Conservation (phyloP, 179 eudicot genomes). For the Patellifolia procumbens region DNA sequence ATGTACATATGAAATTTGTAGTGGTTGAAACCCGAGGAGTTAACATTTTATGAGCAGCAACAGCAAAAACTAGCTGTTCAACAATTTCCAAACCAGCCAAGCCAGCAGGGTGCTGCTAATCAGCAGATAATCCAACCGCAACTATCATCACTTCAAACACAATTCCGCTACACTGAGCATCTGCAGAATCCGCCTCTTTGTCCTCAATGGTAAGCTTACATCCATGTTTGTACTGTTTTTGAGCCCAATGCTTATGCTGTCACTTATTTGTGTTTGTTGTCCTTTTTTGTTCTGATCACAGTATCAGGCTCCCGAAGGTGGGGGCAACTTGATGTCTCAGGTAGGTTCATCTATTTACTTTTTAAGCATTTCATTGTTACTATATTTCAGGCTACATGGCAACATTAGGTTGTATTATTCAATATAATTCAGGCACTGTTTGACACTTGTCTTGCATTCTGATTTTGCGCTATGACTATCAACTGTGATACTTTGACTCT, state of each 20-base stretch:
- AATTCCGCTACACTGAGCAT: constrained; percentile 38
- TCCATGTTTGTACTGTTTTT: constrained; percentile 7
- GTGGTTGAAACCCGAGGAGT: constrained; percentile 92
- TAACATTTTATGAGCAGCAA: constrained; percentile 60
- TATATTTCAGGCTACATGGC: background rate
- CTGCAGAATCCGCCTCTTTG: constrained; percentile 53
- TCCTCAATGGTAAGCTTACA: constrained; percentile 48
- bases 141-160: constrained; percentile 36
- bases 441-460: background rate
- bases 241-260: background rate
- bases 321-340: constrained; percentile 55
- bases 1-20: constrained; percentile 33
- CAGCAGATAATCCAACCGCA: constrained; percentile 61
- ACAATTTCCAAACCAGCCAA: constrained; percentile 53
- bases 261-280: constrained; percentile 5
- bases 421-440: background rate
- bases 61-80: constrained; percentile 50
- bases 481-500: no score
- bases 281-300: constrained; percentile 33
- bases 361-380: background rate
- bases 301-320: constrained; percentile 63
- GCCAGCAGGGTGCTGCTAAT: constrained; percentile 43
- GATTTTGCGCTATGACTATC: background rate
- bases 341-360: constrained; percentile 30
- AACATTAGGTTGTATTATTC: background rate